phyloP scores from a whole-genome alignment of 306 rosid genomes.

The Amphicarpaea edgeworthii region DNA sequence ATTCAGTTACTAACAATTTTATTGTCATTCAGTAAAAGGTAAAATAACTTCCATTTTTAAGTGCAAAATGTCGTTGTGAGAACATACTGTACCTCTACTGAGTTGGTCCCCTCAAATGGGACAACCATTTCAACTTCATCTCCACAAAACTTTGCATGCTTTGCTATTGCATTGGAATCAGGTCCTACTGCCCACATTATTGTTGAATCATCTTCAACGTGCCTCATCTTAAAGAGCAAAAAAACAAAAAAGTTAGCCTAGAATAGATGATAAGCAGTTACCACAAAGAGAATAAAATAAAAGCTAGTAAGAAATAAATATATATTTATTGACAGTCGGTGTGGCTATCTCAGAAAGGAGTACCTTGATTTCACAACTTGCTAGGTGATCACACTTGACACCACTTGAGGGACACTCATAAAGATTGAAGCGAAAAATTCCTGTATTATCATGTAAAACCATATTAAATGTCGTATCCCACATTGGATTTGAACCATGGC shows the following conservation, averaged over 20 bases:
- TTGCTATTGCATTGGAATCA: slow-evolving; percentile 71
- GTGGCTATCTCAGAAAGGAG: slow-evolving; percentile 25
- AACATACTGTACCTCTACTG: slow-evolving; percentile 69
- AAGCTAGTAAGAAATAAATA: neutral
- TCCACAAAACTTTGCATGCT: slow-evolving; percentile 62
- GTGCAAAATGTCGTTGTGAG: neutral
- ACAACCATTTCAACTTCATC: slow-evolving; percentile 77
- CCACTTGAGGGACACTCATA: slow-evolving; percentile 59
- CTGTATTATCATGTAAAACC: slow-evolving; percentile 77
- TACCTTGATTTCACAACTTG: slow-evolving; percentile 90
- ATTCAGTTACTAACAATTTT: neutral
- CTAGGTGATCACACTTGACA: slow-evolving; percentile 75
- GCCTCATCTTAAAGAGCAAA: slow-evolving; percentile 61
- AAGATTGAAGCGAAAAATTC: slow-evolving; percentile 71
- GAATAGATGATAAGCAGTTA: slow-evolving; percentile 25
- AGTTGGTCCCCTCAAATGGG: slow-evolving; percentile 75
- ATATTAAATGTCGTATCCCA: slow-evolving; percentile 85
- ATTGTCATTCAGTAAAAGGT: slow-evolving; percentile 6
- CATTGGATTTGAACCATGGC: slow-evolving; percentile 65
- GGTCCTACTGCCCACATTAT: slow-evolving; percentile 86
- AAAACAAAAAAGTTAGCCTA: slow-evolving; percentile 37
- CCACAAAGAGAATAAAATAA: slow-evolving; percentile 26
- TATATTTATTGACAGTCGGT: neutral
- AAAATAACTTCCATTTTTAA: slow-evolving; percentile 13
- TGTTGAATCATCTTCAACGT: slow-evolving; percentile 81